phyloP scores from a whole-genome alignment of 805 yeast genomes.

The Jamesozyma lodderae region DNA sequence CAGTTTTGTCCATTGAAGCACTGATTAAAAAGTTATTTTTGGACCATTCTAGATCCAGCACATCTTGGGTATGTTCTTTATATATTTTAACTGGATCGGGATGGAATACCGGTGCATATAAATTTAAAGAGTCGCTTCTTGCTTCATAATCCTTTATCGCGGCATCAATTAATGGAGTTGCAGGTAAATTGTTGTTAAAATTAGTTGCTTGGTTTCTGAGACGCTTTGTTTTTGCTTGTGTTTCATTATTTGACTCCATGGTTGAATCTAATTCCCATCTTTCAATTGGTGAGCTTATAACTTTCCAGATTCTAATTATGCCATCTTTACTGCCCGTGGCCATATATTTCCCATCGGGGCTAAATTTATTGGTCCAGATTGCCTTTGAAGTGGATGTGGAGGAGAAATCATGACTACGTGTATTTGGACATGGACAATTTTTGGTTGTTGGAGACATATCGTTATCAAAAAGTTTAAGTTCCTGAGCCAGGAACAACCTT shows the following conservation, averaged over 20 bases:
- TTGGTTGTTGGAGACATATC: background rate
- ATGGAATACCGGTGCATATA: slow-evolving; percentile 72
- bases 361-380: slow-evolving; percentile 64
- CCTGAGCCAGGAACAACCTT: slow-evolving; percentile 59
- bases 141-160: background rate
- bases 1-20: slow-evolving; percentile 79
- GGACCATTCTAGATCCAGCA: slow-evolving; percentile 80
- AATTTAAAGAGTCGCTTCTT: slow-evolving; percentile 5
- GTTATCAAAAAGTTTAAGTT: slow-evolving; percentile 26
- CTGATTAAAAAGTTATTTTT: slow-evolving; percentile 71
- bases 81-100: slow-evolving; percentile 54
- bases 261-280: slow-evolving; percentile 37
- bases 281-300: slow-evolving; percentile 62
- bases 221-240: slow-evolving; percentile 4
- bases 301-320: slow-evolving; percentile 66
- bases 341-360: slow-evolving; percentile 69
- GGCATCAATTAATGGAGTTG: background rate
- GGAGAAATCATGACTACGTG: slow-evolving; percentile 1
- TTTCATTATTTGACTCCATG: slow-evolving; percentile 10
- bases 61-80: slow-evolving; percentile 59
- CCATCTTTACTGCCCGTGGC: slow-evolving; percentile 81
- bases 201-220: slow-evolving; percentile 3
- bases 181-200: background rate
- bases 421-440: background rate
- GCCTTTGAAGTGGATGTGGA: slow-evolving; percentile 31